These are phyloP conservation scores for Cryphonectria naterciae DNA, from an alignment of 2,329 filamentous ascomycete genomes.

Conservation along the genomic window DNA sequence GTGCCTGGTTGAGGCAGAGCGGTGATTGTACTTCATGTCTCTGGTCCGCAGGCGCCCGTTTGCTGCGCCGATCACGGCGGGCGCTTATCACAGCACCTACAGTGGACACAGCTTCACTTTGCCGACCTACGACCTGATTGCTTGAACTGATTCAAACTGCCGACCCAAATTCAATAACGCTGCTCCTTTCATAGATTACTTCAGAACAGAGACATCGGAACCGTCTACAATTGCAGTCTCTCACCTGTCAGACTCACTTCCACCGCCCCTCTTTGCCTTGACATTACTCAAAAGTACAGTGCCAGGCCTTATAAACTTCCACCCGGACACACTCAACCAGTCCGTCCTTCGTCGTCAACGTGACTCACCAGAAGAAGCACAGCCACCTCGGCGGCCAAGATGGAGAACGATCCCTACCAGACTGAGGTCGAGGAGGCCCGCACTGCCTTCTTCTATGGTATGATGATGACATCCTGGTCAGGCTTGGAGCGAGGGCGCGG, in stretches of 20 bases:
- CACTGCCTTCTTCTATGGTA: slow-evolving; percentile 64
- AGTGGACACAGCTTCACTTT: slow-evolving; percentile 1
- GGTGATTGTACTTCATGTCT: background rate
- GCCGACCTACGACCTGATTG: background rate
- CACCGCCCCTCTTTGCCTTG: too few species aligned
- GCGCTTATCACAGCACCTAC: background rate
- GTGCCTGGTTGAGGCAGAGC: too few species aligned
- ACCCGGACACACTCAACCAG: background rate
- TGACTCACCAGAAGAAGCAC: background rate
- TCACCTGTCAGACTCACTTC: background rate
- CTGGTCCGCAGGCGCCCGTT: background rate
- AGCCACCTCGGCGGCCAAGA: background rate
- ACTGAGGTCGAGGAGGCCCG: slow-evolving; percentile 28
- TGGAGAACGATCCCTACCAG: slow-evolving; percentile 14
- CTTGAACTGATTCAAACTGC: slow-evolving; percentile 7
- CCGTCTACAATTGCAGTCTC: too few species aligned
- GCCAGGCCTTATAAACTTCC: background rate
- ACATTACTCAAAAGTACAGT: background rate
- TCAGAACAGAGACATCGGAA: background rate
- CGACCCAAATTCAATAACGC: background rate
- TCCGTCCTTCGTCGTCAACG: background rate
- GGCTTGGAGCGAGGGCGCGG: too few species aligned
- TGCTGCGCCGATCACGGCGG: slow-evolving; percentile 1
- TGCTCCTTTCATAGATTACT: background rate
- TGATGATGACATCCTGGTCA: slow-evolving; percentile 30